Evolutionary conservation across 805 yeast species (phyloP).

Genomic region (Myxozyma kluyveri): DNA sequence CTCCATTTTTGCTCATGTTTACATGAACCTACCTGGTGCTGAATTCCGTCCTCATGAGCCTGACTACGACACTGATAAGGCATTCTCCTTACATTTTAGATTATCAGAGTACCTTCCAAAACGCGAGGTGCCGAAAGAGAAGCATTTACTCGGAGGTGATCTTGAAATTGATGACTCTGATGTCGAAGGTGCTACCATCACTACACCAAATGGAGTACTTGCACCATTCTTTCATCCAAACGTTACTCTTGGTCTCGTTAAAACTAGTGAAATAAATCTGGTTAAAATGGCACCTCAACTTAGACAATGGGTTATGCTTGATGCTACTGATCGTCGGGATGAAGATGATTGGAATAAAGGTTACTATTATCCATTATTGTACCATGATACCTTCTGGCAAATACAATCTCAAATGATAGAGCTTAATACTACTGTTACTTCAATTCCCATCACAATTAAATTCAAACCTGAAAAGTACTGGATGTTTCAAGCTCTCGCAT

Average conservation of each 20-base stretch:
- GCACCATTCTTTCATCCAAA: constrained; percentile 43
- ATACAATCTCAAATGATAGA: constrained; percentile 39
- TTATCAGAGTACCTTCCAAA: constrained; percentile 37
- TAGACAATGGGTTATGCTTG: constrained; percentile 33
- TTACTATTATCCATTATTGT: constrained; percentile 42
- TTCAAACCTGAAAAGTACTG: constrained; percentile 35
- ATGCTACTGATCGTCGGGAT: constrained; percentile 34
- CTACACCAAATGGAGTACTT: too few relatives aligned
- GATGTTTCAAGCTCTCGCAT: constrained; percentile 38
- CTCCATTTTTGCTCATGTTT: constrained; percentile 40
- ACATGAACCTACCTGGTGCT: constrained; percentile 29
- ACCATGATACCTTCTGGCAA: constrained; percentile 45
- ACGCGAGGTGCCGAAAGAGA: constrained; percentile 33
- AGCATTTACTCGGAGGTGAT: constrained; percentile 38
- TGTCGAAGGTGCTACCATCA: background rate
- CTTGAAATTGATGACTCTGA: constrained; percentile 26
- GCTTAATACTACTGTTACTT: constrained; percentile 34
- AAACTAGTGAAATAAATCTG: constrained; percentile 31
- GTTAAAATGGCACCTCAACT: constrained; percentile 34
- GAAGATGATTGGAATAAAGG: constrained; percentile 35
- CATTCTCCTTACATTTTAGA: constrained; percentile 25
- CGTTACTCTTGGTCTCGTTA: constrained; percentile 37
- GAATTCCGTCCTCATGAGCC: constrained; percentile 21
- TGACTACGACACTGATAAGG: constrained; percentile 27
- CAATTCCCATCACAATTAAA: constrained; percentile 36